Evolutionary conservation across 2,329 filamentous ascomycete species (phyloP).

Genomic region (Clonostachys rhizophaga): DNA sequence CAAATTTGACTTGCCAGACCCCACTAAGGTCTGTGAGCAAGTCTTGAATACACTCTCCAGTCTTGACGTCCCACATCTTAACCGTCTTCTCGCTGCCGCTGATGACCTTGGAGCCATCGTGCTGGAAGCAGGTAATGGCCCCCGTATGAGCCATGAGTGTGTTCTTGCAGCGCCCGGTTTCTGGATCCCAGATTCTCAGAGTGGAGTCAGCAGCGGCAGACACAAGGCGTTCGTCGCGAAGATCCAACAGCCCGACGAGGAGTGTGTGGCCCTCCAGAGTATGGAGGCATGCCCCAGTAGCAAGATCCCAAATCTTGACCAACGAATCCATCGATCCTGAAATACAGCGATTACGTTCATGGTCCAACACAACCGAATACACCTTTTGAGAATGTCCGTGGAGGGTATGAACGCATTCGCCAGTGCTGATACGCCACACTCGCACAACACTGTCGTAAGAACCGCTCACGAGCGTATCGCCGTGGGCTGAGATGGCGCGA

Average conservation of each 20-base stretch:
- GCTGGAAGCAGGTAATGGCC: conserved; percentile 97
- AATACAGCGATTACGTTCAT: conserved; percentile 89
- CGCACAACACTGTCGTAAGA: conserved; percentile 95
- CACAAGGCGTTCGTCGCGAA: conserved; percentile 85
- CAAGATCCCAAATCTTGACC: conserved; percentile 96
- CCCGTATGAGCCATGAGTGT: conserved; percentile 91
- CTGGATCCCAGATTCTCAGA: conserved; percentile 93
- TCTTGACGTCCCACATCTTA: conserved; percentile 98
- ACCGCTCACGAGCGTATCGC: conserved; percentile 92
- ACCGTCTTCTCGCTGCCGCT: conserved; percentile 92
- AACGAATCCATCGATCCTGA: conserved; percentile 98
- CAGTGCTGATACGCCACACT: conserved; percentile 96
- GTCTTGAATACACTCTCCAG: conserved; percentile 88
- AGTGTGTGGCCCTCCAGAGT: conserved; percentile 91
- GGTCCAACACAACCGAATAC: conserved; percentile 93
- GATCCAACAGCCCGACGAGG: conserved; percentile 85
- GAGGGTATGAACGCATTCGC: conserved; percentile 78
- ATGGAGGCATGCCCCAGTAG: conserved; percentile 78
- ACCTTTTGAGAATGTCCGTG: conserved; percentile 90
- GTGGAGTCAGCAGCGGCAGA: conserved; percentile 95
- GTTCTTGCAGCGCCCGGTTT: conserved; percentile 84
- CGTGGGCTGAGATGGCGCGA: conserved; percentile 89
- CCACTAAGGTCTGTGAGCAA: conserved; percentile 88
- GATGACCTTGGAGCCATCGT: conserved; percentile 94
- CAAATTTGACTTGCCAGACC: conserved; percentile 99